Evolutionary conservation across 495 filamentous ascomycete genomes (phyloP).

Genomic region (Hyaloscypha variabilis): DNA sequence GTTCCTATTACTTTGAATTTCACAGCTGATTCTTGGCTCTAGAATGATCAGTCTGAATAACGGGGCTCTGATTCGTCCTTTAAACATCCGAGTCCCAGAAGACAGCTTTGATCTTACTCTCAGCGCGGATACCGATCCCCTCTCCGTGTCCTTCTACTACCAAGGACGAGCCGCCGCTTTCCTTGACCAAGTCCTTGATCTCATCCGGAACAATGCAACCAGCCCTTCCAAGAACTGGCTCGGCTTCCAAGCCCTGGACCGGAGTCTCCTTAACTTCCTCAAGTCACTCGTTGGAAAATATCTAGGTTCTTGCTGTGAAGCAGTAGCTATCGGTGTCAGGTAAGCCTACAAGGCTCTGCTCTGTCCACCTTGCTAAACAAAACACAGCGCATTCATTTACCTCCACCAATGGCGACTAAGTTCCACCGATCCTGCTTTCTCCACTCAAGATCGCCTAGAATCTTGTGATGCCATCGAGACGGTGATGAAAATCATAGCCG

Average conservation of each 20-base stretch:
- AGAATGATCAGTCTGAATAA: neutral
- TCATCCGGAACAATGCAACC: neutral
- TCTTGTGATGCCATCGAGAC: neutral
- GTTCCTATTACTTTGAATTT: no score
- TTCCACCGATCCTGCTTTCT: neutral
- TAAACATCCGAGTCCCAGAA: neutral
- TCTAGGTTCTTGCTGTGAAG: neutral
- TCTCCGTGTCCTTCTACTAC: neutral
- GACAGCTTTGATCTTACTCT: neutral
- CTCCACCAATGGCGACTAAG: neutral
- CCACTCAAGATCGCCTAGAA: neutral
- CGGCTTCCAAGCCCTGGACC: neutral
- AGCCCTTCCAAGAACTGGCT: neutral
- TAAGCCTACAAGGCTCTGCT: neutral
- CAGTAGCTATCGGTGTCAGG: neutral
- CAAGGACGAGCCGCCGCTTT: neutral
- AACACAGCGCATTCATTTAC: neutral
- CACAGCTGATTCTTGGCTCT: neutral
- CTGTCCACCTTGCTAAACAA: neutral
- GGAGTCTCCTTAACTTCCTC: neutral
- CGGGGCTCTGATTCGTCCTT: neutral
- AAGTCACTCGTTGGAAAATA: neutral
- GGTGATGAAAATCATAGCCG: neutral
- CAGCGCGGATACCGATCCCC: neutral
- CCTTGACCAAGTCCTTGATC: neutral